These are phyloP conservation scores for Saccharomycopsis sp. DNA, from an alignment of 805 yeast species.

Conservation along the genomic window DNA sequence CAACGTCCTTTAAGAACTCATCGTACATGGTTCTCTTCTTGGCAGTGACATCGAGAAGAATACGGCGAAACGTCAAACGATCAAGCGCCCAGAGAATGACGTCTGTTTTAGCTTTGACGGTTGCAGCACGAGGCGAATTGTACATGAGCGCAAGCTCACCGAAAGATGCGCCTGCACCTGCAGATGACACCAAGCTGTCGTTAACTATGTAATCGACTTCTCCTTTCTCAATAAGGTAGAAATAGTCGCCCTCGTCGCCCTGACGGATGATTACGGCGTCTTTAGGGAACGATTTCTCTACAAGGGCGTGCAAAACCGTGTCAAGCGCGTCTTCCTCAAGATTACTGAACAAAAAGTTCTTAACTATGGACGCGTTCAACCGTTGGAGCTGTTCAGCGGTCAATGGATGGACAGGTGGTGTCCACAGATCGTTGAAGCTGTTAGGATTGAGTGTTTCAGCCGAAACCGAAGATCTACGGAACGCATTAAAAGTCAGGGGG, in stretches of 20 bases:
- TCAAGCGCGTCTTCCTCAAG: conserved; percentile 59
- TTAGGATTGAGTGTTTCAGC: conserved; percentile 84
- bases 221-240: conserved; percentile 82
- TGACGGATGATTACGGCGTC: conserved; percentile 71
- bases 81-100: conserved; percentile 88
- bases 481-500: conserved; percentile 63
- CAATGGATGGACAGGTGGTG: conserved; percentile 62
- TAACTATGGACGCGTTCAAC: conserved; percentile 63
- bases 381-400: conserved; percentile 57
- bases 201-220: conserved; percentile 74
- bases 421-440: conserved; percentile 64
- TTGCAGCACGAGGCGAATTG: conserved; percentile 96
- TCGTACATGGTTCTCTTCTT: conserved; percentile 89
- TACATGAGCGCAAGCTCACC: conserved; percentile 98
- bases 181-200: conserved; percentile 54
- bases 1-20: conserved; percentile 78
- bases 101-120: conserved; percentile 69
- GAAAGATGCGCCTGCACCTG: conserved; percentile 85
- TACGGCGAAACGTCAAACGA: conserved; percentile 86
- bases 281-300: conserved; percentile 55
- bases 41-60: conserved; percentile 82
- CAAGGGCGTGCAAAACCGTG: conserved; percentile 78
- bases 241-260: conserved; percentile 93
- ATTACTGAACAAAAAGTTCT: conserved; percentile 79
- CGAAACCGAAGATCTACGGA: conserved; percentile 83